Base-by-base conservation (phyloP, 2,329 filamentous ascomycete genomes). In the Colletotrichum incanum region DNA sequence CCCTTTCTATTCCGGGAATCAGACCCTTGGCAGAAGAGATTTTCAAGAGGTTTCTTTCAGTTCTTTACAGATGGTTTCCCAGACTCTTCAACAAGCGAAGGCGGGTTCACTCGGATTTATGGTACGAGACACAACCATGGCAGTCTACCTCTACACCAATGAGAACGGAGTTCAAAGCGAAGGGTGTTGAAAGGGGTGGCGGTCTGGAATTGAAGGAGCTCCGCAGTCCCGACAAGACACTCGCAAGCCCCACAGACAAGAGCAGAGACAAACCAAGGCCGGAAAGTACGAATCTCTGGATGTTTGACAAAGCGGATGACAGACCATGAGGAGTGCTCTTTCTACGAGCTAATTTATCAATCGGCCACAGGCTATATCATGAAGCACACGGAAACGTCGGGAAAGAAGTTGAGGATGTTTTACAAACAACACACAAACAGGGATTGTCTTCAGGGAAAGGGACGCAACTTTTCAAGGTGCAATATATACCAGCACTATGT, bases 1-100 rank as follows among this genome's bases (percentile, higher is more conserved):
- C 86, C 1, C 81, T 88, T 1, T 88, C 86, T 0, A 80, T 88
- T 0, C 86, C 87, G 0, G 86, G 85, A 3, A 77, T 87, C 58
- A 87, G 88, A 65, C 86, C 86, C 0, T 75, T 88, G 3, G 58
- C 52, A 12, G 60, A 59, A 0, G 65, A 72, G 28, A 16, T 39
- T 2, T 64, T 52, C 52, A 59, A 64, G 20, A 63, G 23, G 2
- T 26, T 20, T 1, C 31, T 64, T 7, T 34, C 59, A 7, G 28
- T 59, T 5, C 26, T 67, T 0, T n/a, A 9, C 23, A 47, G 28
- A 11, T 47, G 54, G 43, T 64, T 72, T 5, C 69, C 65, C 2
- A 45, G 28, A 4, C 14, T 59, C 1, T 47, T 54, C 37, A 58
- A 34, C 6, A 39, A 23, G 5, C 34, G 31, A 4, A 16, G 28